Evolutionary conservation across 305 asterid genomes (phyloP), one percentile per base, ranked within the genome.

Genomic region (Rubia occidens): DNA sequence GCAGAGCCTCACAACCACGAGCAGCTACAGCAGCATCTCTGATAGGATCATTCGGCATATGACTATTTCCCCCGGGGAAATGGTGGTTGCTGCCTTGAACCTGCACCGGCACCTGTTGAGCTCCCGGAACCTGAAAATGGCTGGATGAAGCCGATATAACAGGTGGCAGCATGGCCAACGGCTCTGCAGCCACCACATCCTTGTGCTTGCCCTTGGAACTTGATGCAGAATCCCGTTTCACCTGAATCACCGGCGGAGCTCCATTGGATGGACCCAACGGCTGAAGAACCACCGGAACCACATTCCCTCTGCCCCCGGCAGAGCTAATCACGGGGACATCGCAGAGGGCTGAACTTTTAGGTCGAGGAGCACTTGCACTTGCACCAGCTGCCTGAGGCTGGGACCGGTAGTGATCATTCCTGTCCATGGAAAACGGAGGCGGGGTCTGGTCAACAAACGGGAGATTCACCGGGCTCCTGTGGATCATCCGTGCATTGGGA

Each of bases 241-340:
- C 56, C 75, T 74, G 87, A 75, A 67, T 70, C 64, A 82, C 51
- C 49, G 49, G 60, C 21, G 78, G 67, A 45, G 21, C 43, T 24
- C 85, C 88, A 49, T 81, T 82, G 26, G 86, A 70, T n/a, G 64
- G 60, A 78, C 78, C 77, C 42, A 78, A 73, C 43, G 96, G 94
- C 69, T 85, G 88, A 71, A 91, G 86, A 61, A 86, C 80, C 71
- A 91, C 95, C 29, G 96, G 96, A 56, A 85, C 89, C 64, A 91
- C 80, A 56, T 77, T 83, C 67, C 91, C 95, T 68, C 95, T 80
- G 44, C 55, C 83, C 20, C 89, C 87, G 72, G 80, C 89, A 4
- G 83, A 80, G 69, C 82, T 85, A 55, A 79, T 80, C 37, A 83
- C 76, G 13, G 86, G 79, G 35, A 80, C 84, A 54, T 20, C 60